These are phyloP conservation scores for Marchantia polymorpha DNA, from an alignment of 225 moss, liverwort and hornwort species.

Conservation along the genomic window DNA sequence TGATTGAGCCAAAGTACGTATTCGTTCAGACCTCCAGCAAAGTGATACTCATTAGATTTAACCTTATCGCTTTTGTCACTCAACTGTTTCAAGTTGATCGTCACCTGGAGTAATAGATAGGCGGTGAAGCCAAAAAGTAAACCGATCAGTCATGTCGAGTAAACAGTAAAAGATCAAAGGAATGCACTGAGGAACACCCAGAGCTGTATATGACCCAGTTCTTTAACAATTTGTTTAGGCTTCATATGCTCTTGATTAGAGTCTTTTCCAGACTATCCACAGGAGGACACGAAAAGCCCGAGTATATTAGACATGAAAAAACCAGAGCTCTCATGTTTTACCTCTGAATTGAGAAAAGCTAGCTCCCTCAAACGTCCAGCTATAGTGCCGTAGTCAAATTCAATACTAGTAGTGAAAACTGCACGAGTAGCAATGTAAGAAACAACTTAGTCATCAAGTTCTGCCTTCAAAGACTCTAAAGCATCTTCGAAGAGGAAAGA, in stretches of 20 bases:
- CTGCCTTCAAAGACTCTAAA: neutral
- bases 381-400: conserved; percentile 82
- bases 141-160: neutral
- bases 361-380: conserved; percentile 86
- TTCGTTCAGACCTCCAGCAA: conserved; percentile 88
- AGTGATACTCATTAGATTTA: conserved; percentile 69
- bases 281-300: too few relatives aligned
- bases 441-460: neutral
- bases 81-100: conserved; percentile 70
- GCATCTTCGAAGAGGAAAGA: neutral
- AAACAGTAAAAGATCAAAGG: neutral
- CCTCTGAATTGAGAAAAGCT: conserved; percentile 90
- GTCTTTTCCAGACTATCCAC: too few relatives aligned
- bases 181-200: neutral
- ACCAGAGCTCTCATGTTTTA: conserved; percentile 25
- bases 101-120: conserved; percentile 52
- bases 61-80: conserved; percentile 41
- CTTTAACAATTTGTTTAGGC: too few relatives aligned
- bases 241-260: too few relatives aligned
- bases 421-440: conserved; percentile 6
- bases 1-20: conserved; percentile 90
- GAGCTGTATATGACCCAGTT: too few relatives aligned
- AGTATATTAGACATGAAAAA: neutral
- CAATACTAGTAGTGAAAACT: conserved; percentile 79
- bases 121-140: neutral